A percentile compares a stretch with the other conserved stretches of the same genome.
These are phyloP conservation scores for Primulina tabacum DNA, from an alignment of 257 asterid genomes.

Conservation along the genomic window DNA sequence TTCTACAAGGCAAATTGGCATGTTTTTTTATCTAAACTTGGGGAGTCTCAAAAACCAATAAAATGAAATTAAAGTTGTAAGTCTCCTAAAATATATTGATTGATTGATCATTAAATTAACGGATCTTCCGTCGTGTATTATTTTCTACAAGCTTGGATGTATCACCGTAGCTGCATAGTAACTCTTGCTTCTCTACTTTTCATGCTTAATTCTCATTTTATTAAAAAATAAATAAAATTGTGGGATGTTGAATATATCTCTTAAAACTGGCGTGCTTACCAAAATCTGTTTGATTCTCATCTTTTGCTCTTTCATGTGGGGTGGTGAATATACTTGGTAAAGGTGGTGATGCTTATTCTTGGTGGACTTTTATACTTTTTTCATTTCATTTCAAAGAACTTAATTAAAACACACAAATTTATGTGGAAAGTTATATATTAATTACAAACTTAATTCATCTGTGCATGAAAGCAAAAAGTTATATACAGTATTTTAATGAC, in stretches of 20 bases:
- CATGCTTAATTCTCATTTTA: constrained; percentile 13
- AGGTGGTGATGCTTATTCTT: neutral
- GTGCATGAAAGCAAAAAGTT: too few species aligned
- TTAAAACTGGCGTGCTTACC: neutral
- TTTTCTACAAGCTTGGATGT: neutral
- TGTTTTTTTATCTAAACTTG: constrained; percentile 56
- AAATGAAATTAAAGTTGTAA: too few species aligned
- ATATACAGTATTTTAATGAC: too few species aligned
- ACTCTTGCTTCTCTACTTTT: neutral
- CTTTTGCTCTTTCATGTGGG: neutral
- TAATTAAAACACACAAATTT: too few species aligned
- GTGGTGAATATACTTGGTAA: neutral
- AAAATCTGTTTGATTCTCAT: neutral
- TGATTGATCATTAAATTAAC: neutral
- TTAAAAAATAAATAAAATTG: neutral
- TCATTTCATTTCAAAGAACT: too few species aligned
- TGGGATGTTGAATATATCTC: constrained; percentile 30
- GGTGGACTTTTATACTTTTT: neutral
- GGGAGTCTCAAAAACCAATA: neutral
- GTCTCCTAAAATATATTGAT: neutral
- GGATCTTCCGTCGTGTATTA: neutral
- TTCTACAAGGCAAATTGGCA: constrained; percentile 51
- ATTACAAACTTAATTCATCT: too few species aligned
- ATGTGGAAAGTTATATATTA: too few species aligned
- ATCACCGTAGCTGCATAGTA: neutral